Evolutionary conservation across 2,329 filamentous ascomycete species (phyloP), one percentile per base, ranked within the genome.

Genomic region (Lasiodiplodia citricola): DNA sequence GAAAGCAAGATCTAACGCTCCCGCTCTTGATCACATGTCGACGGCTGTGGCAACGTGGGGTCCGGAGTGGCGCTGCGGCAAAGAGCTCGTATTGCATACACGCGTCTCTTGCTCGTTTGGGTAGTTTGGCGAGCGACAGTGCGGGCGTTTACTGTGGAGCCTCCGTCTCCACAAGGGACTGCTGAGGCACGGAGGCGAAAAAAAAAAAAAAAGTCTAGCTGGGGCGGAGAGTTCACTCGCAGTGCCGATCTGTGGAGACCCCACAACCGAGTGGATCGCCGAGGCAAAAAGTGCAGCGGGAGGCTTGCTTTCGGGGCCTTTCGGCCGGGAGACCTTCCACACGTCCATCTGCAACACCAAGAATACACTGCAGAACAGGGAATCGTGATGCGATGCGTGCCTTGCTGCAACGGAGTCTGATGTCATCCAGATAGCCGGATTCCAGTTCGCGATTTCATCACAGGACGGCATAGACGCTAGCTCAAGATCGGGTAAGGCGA

Each of bases 241-340:
- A 38, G n/a, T 64, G 60, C 28, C 60, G 60, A 64, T 64, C 60
- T 64, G 60, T 64, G 60, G 60, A 64, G 60, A 64, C 60, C 60
- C 60, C 60, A 64, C 60, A 64, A 18, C 18, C 28, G 31, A 37
- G 47, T 52, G 60, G 60, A 64, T 52, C 60, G 60, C 60, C 47
- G 58, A 63, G 58, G 58, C 58, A 63, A 18, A 41, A 51, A 63
- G 60, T 25, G 47, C 60, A 23, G 47, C 60, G 44, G 47, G 31
- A 64, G 60, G 60, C 47, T 64, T 64, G 44, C 60, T 52, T 35
- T 64, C 60, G 60, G 60, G n/a, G 23, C 44, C 52, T 64, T 50
- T 64, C 60, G 60, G 60, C 47, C 13, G n/a, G 31, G 23, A 64
- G 31, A 64, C 51, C 5, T 31, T 52, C 60, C 47, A 31, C 47